Conservation (phyloP, 345 rosid species). For the Dipteronia dyeriana region DNA sequence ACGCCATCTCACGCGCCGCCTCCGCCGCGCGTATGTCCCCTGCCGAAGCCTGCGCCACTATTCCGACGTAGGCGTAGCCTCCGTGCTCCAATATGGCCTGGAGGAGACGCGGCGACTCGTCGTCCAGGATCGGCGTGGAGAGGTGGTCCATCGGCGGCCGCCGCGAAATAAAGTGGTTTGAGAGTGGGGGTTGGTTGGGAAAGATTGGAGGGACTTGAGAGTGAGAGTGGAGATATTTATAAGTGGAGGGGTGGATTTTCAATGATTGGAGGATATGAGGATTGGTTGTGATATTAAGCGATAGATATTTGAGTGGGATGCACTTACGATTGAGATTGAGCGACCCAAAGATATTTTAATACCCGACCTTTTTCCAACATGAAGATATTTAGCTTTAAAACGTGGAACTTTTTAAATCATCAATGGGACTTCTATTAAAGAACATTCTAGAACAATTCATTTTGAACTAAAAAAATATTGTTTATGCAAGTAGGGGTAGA, state of each 20-base stretch:
- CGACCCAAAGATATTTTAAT: not conserved
- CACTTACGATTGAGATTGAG: not conserved
- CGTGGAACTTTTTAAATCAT: not conserved
- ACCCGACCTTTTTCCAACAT: not conserved
- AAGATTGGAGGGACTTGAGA: not conserved
- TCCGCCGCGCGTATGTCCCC: constrained; percentile 92
- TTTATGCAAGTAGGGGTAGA: no score
- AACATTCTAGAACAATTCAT: no score
- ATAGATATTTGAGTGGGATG: constrained; percentile 1
- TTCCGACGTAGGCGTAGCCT: constrained; percentile 82
- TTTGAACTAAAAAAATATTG: no score
- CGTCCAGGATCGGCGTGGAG: constrained; percentile 69
- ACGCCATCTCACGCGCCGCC: constrained; percentile 95
- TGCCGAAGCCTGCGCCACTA: constrained; percentile 62
- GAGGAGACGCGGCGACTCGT: constrained; percentile 57
- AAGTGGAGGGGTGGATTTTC: not conserved
- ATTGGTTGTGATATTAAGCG: not conserved
- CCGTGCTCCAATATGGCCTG: constrained; percentile 73
- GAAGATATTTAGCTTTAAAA: constrained; percentile 1
- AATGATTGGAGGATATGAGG: constrained; percentile 1
- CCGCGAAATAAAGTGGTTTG: not conserved
- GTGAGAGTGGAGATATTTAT: not conserved
- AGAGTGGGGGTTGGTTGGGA: not conserved
- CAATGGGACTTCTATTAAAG: not conserved
- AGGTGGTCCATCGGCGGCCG: constrained; percentile 25